Conservation (phyloP, 2,329 filamentous ascomycete species). For the Pseudocercospora pini-densiflorae region DNA sequence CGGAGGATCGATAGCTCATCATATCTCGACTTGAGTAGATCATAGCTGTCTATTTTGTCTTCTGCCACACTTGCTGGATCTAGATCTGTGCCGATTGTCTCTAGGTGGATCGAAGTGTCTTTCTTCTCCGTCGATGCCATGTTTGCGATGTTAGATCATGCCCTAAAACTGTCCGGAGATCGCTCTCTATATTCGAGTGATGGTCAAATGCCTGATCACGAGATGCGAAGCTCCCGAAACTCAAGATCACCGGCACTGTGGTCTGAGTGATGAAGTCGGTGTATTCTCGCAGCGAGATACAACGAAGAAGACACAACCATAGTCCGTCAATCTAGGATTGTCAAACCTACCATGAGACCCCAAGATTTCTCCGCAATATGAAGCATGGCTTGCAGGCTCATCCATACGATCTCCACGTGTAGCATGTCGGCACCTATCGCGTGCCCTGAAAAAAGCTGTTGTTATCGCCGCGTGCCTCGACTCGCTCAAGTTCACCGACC, state of each 20-base stretch:
- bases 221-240: neutral
- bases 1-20: conserved; percentile 12
- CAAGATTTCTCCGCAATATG: neutral
- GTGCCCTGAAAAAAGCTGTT: neutral
- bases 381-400: neutral
- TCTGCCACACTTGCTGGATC: neutral
- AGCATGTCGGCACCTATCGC: neutral
- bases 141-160: neutral
- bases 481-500: neutral
- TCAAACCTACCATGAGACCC: neutral
- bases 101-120: neutral
- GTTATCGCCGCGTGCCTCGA: neutral
- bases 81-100: neutral
- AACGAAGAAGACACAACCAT: neutral
- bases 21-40: conserved; percentile 15
- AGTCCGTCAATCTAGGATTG: neutral
- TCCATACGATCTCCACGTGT: neutral
- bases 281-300: neutral
- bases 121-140: conserved; percentile 2
- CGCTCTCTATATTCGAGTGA: neutral
- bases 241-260: neutral
- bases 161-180: too few relatives aligned
- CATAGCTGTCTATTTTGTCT: conserved; percentile 1
- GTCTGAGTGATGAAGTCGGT: neutral
- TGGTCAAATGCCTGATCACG: neutral